Conservation (phyloP, 257 asterid genomes). For the Osmanthus fragrans region DNA sequence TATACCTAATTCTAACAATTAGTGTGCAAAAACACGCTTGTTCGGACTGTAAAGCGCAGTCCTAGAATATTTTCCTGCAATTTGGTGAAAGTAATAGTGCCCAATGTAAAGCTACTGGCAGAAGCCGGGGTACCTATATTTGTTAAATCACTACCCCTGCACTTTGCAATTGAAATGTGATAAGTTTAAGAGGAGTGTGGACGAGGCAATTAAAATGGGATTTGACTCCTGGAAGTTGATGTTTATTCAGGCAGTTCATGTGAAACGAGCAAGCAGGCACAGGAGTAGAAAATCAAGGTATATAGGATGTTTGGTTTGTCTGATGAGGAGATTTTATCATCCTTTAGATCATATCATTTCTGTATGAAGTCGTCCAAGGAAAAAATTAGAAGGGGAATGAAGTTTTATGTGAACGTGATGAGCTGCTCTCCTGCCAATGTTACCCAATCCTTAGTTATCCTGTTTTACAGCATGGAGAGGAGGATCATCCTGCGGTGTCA, state of each 20-base stretch:
- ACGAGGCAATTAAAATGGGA: constrained; percentile 27
- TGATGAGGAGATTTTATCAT: constrained; percentile 9
- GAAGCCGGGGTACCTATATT: neutral
- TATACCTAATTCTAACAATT: no score
- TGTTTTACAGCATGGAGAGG: constrained; percentile 3
- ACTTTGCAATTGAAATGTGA: neutral
- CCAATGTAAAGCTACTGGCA: neutral
- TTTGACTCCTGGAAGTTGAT: neutral
- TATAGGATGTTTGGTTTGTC: constrained; percentile 36
- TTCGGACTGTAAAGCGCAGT: no score
- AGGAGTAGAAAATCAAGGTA: constrained; percentile 10
- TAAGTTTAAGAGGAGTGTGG: neutral
- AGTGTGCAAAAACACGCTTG: no score
- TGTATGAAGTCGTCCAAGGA: constrained; percentile 28
- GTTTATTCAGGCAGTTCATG: constrained; percentile 17
- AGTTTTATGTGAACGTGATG: constrained; percentile 20
- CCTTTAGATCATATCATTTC: neutral
- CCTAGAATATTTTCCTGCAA: no score
- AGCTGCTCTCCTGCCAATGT: constrained; percentile 2
- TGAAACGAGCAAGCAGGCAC: neutral
- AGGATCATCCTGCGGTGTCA: neutral
- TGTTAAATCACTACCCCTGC: neutral
- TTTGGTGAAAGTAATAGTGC: neutral
- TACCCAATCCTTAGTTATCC: constrained; percentile 9
- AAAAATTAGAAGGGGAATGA: constrained; percentile 21